phyloP scores from a whole-genome alignment of 371 early-diverging fungal species.

The Syncephalastrum monosporum region DNA sequence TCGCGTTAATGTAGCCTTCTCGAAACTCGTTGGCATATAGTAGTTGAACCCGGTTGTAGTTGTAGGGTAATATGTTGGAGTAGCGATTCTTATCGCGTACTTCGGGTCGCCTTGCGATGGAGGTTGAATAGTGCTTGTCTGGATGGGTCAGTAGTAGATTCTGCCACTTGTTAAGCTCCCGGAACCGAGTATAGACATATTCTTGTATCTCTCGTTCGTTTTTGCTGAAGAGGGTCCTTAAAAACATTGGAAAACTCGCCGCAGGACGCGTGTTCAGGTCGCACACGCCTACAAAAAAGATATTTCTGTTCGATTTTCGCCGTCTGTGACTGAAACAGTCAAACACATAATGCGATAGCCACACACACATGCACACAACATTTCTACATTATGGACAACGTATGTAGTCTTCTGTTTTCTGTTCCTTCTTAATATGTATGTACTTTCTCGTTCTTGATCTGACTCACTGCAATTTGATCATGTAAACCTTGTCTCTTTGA shows the following conservation, averaged over 20 bases:
- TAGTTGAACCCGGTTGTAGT: constrained; percentile 51
- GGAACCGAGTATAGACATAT: constrained; percentile 11
- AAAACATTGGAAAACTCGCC: no score
- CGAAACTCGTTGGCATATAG: constrained; percentile 1
- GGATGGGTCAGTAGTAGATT: constrained; percentile 5
- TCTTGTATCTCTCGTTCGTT: constrained; percentile 3
- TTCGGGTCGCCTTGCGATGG: constrained; percentile 11
- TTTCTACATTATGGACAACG: no score
- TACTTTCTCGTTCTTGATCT: no score
- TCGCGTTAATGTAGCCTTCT: constrained; percentile 85
- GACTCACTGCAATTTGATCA: no score
- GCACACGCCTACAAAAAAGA: not conserved
- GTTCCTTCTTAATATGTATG: no score
- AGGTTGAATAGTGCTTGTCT: constrained; percentile 5
- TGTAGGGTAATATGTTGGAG: constrained; percentile 58
- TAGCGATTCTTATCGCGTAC: constrained; percentile 41
- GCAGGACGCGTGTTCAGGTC: not conserved
- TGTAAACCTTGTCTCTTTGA: no score
- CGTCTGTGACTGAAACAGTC: not conserved
- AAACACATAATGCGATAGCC: no score
- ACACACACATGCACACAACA: no score
- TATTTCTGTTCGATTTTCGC: not conserved
- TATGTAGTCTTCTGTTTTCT: no score
- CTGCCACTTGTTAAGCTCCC: constrained; percentile 16
- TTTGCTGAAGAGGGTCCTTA: no score